Conservation (phyloP, 164 flowering plant genomes). For the Chimonanthus praecox region DNA sequence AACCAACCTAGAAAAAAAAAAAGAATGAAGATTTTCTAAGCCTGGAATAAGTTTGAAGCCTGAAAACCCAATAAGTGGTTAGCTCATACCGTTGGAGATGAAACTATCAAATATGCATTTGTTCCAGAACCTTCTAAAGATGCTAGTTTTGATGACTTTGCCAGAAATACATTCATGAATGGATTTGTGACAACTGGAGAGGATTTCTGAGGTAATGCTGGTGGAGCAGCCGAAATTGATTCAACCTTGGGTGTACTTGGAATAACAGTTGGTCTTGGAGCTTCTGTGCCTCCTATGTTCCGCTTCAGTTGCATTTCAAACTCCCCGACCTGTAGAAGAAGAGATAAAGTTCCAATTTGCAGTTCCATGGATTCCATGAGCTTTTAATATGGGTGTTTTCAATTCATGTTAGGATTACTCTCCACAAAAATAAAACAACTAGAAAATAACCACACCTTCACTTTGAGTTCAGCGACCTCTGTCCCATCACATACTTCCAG, state of each 20-base stretch:
- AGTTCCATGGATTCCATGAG: neutral
- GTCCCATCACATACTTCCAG: conserved; percentile 83
- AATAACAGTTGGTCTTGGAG: conserved; percentile 32
- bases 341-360: neutral
- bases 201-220: conserved; percentile 43
- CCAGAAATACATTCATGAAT: conserved; percentile 39
- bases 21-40: conserved; percentile 1
- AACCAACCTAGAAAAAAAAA: conserved; percentile 58
- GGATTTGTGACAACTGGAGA: conserved; percentile 41
- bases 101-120: conserved; percentile 55
- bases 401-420: no score
- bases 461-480: conserved; percentile 70
- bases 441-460: conserved; percentile 44
- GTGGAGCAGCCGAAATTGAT: conserved; percentile 36
- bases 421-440: neutral
- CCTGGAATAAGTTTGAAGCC: neutral
- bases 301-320: conserved; percentile 88
- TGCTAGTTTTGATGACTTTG: conserved; percentile 56
- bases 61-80: neutral
- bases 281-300: conserved; percentile 43
- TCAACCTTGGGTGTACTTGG: conserved; percentile 57
- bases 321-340: conserved; percentile 59
- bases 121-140: conserved; percentile 77
- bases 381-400: neutral
- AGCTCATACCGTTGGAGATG: conserved; percentile 69